Evolutionary conservation across 225 moss, liverwort and hornwort genomes (phyloP).

Genomic region (Ulota crispa): DNA sequence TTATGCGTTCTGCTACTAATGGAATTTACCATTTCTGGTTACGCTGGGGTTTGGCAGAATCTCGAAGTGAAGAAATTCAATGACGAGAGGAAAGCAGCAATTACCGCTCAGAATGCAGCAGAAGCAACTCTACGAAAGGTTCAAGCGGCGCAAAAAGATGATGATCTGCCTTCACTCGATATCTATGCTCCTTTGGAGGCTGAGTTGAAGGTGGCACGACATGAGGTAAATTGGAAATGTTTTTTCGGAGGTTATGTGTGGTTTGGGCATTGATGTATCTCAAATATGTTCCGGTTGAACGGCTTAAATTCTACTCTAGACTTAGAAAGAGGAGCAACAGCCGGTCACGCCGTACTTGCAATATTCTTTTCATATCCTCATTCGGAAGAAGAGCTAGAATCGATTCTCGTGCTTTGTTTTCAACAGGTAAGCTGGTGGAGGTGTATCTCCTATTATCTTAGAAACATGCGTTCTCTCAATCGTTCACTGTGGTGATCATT

Average conservation of each 20-base stretch:
- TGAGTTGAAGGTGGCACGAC: slow-evolving; percentile 57
- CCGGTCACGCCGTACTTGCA: neutral
- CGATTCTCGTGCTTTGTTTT: neutral
- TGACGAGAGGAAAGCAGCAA: slow-evolving; percentile 58
- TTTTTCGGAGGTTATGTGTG: slow-evolving; percentile 5
- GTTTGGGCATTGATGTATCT: neutral
- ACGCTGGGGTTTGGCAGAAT: slow-evolving; percentile 41
- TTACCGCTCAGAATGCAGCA: slow-evolving; percentile 56
- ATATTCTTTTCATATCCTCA: neutral
- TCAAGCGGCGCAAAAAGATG: slow-evolving; percentile 60
- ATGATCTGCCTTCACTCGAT: slow-evolving; percentile 53
- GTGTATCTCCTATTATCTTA: slow-evolving; percentile 7
- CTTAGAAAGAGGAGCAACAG: slow-evolving; percentile 3
- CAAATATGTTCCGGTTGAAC: neutral
- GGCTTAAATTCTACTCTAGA: neutral
- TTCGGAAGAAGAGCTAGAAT: slow-evolving; percentile 17
- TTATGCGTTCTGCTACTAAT: neutral
- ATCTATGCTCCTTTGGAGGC: slow-evolving; percentile 64
- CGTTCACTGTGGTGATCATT: neutral
- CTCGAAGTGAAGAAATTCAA: slow-evolving; percentile 58
- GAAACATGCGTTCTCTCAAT: neutral
- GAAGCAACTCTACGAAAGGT: slow-evolving; percentile 63
- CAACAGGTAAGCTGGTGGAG: slow-evolving; percentile 20
- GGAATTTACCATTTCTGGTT: neutral
- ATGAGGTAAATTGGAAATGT: slow-evolving; percentile 42